Base-by-base conservation (phyloP, 805 yeast genomes). In the Candida chilensis region DNA sequence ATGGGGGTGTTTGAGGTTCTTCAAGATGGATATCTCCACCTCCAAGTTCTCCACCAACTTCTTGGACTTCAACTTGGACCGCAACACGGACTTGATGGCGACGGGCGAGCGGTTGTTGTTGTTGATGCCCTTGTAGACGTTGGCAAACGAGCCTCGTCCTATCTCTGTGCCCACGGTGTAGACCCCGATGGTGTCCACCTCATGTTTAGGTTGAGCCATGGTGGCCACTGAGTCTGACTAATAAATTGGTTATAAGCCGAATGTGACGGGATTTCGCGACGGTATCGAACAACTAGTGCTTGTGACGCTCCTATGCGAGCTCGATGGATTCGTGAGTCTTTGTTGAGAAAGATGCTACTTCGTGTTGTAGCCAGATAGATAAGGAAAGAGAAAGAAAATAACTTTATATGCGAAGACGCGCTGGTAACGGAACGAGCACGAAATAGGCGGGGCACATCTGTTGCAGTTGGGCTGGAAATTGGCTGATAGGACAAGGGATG, bases 81-180 rank as follows among this genome's bases (percentile, higher is more conserved):
- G 69, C 24, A 82, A 74, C 11, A 94, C 96, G 2, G 90, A 76
- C 55, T 90, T 90, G 48, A 90, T 73, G 7, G 97, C 97, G 25
- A 90, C 92, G 1, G 87, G 70, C 19, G 63, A 59, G 39, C 64
- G 64, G 3, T 71, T 64, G 27, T 58, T 52, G 17, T 13, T 52
- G 44, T 78, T 65, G 34, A 69, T 64, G 31, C 96, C 95, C 55
- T 85, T 87, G 62, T 83, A 90, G 16, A 92, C 98, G 37, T 79
- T 81, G 44, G 98, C 98, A 61, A 92, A 92, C 6, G 95, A 83
- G 20, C 98, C 98, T 44, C 83, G 77, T 16, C 98, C 98, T 32
- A 92, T 90, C 52, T 87, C 94, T 13, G 78, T 72, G 16, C 85
- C 86, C n/a, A 78, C 62, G 15, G 64, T 54, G 45, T 74, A 78